phyloP scores from a whole-genome alignment of 495 filamentous ascomycete genomes.

The Hypoxylon fuscum region DNA sequence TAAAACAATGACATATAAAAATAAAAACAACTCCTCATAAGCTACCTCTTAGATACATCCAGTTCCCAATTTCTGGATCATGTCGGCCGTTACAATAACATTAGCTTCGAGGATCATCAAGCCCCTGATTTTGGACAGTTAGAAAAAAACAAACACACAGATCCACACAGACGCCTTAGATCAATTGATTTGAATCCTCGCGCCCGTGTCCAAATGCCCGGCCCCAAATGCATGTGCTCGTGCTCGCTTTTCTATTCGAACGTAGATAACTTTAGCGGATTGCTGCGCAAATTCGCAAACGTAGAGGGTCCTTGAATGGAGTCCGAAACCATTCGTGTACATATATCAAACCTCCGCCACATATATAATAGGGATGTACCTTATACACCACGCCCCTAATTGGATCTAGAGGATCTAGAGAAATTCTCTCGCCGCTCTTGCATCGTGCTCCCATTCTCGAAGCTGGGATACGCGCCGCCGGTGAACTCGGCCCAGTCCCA shows the following conservation, averaged over 20 bases:
- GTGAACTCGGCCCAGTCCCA: slow-evolving; percentile 98
- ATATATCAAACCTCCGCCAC: too few species aligned
- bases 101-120: slow-evolving; percentile 6
- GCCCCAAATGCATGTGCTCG: slow-evolving; percentile 12
- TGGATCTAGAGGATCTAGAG: too few species aligned
- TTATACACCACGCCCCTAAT: too few species aligned
- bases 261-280: not conserved
- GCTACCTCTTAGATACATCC: not conserved
- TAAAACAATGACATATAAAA: not conserved
- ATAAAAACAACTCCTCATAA: slow-evolving; percentile 19
- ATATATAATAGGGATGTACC: too few species aligned
- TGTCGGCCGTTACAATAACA: slow-evolving; percentile 27
- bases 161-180: not conserved
- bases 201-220: slow-evolving; percentile 1
- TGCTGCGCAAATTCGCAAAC: not conserved
- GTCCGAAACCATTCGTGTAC: too few species aligned
- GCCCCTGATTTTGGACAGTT: slow-evolving; percentile 18
- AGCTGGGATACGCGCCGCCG: slow-evolving; percentile 59
- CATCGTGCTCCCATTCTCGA: slow-evolving; percentile 57
- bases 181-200: not conserved
- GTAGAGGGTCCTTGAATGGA: slow-evolving; percentile 1
- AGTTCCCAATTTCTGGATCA: slow-evolving; percentile 8
- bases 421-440: too few species aligned
- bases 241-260: not conserved
- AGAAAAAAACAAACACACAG: not conserved